Base-by-base conservation (phyloP, 164 flowering plant genomes). In the Magnolia kwangsiensis region DNA sequence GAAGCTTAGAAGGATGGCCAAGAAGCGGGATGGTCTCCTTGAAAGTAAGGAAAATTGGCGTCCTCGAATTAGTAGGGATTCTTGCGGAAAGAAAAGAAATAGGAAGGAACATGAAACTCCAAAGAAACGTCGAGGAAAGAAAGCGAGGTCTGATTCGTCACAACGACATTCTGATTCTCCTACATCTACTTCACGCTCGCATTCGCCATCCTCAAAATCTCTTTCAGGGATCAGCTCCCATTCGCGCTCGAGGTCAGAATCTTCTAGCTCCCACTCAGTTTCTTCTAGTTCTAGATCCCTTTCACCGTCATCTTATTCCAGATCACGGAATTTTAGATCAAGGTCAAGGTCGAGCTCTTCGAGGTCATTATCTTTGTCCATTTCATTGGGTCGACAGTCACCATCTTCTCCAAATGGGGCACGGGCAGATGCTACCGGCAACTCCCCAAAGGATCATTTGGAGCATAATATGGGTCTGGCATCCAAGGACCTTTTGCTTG, bases 301-400 rank as follows among this genome's bases (percentile, higher is more conserved):
- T 63, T 78, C 85, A 70, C 20, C 72, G 59, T 80, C 85, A 75
- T 77, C 73, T 7, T 58, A 71, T 72, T 77, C 78, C 37, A 79
- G 76, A 73, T 78, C 83, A 50, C 72, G 69, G 67, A 76, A 77
- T 71, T 78, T 66, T 8, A 86, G 78, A 67, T 80, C 81, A 20
- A 80, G 77, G 72, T 84, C 80, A 61, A 83, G 79, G 75, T 84
- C 83, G 64, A 79, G 80, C 19, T 80, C 84, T 29, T 77, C 81
- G 45, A 78, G 79, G 69, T 81, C 86, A 8, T 64, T 80, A 77
- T 82, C 87, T 72, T 50, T 77, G 69, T 82, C 85, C 74, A 78
- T 76, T 1, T 79, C 84, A 72, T 68, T 50, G 21, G 73, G 76
- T 49, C 76, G 8, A 31, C 80, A 78, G 50, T 67, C 82, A 74